These are phyloP conservation scores for Trichothecium sympodiale DNA, from an alignment of 2,329 filamentous ascomycete genomes.

Conservation along the genomic window DNA sequence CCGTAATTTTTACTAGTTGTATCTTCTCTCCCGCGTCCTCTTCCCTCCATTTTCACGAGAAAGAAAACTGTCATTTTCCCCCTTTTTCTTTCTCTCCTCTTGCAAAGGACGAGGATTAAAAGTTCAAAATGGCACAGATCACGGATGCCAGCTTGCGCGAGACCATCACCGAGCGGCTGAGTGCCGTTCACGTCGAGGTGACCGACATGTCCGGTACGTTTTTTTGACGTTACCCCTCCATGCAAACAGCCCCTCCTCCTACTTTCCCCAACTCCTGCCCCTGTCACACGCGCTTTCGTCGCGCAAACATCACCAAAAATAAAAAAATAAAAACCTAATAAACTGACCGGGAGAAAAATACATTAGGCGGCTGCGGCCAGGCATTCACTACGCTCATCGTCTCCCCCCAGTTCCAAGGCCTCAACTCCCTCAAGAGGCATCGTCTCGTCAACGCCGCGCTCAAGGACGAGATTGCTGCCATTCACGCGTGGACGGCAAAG, in stretches of 20 bases:
- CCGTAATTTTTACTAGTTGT: background rate
- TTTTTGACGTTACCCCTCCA: slow-evolving; percentile 3
- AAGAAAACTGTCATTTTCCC: too few relatives aligned
- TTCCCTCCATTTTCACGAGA: too few relatives aligned
- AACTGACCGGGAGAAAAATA: background rate
- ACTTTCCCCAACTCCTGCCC: background rate
- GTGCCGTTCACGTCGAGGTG: slow-evolving; percentile 73
- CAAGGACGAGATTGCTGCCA: slow-evolving; percentile 78
- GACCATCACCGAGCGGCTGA: slow-evolving; percentile 58
- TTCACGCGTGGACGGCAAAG: slow-evolving; percentile 92
- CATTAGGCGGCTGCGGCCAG: slow-evolving; percentile 47
- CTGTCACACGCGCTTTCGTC: background rate
- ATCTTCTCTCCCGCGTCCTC: slow-evolving; percentile 1
- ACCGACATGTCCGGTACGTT: slow-evolving; percentile 79
- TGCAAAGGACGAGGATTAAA: slow-evolving; percentile 4
- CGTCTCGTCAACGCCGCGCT: slow-evolving; percentile 74
- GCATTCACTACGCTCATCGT: slow-evolving; percentile 49
- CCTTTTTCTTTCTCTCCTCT: background rate
- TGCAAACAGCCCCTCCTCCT: slow-evolving; percentile 6
- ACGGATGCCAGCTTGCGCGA: slow-evolving; percentile 61
- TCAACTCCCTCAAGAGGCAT: slow-evolving; percentile 72
- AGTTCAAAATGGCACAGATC: slow-evolving; percentile 47
- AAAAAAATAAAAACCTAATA: slow-evolving; percentile 1
- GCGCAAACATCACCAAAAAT: background rate
- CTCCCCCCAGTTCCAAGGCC: slow-evolving; percentile 57